Evolutionary conservation across 192 early-diverging fungal species (phyloP).

Genomic region (Mortierella alpina): DNA sequence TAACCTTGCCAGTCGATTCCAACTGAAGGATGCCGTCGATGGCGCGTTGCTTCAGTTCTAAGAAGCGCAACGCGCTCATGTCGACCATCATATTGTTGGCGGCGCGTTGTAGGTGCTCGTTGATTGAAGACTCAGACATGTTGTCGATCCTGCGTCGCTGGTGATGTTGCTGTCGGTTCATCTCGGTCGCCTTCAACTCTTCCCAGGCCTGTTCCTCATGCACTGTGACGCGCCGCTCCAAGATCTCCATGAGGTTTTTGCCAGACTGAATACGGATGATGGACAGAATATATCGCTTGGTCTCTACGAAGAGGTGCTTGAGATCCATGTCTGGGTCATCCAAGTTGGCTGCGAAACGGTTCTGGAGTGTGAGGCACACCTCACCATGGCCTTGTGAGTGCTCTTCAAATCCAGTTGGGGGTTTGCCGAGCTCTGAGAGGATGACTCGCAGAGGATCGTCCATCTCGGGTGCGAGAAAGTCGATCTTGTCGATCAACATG

Average conservation of each 20-base stretch:
- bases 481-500: constrained; percentile 82
- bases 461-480: constrained; percentile 73
- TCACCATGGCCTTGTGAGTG: constrained; percentile 60
- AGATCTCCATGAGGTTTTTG: constrained; percentile 83
- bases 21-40: constrained; percentile 85
- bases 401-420: constrained; percentile 56
- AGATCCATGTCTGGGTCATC: constrained; percentile 64
- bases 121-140: constrained; percentile 25
- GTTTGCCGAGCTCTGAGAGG: constrained; percentile 72
- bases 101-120: constrained; percentile 5
- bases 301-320: constrained; percentile 84
- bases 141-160: constrained; percentile 36
- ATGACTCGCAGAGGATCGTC: constrained; percentile 76
- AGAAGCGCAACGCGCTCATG: constrained; percentile 74
- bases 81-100: constrained; percentile 54
- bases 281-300: constrained; percentile 88
- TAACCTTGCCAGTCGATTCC: constrained; percentile 78
- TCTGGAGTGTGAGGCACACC: constrained; percentile 75
- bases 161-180: constrained; percentile 36
- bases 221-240: constrained; percentile 77
- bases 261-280: constrained; percentile 91
- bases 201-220: constrained; percentile 79
- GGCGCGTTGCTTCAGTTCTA: constrained; percentile 83
- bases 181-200: constrained; percentile 55
- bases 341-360: constrained; percentile 72